Percentiles rank a stretch among this genome's conserved stretches.
Evolutionary conservation across 192 early-diverging fungal species (phyloP).

Genomic region (Podila epigama): DNA sequence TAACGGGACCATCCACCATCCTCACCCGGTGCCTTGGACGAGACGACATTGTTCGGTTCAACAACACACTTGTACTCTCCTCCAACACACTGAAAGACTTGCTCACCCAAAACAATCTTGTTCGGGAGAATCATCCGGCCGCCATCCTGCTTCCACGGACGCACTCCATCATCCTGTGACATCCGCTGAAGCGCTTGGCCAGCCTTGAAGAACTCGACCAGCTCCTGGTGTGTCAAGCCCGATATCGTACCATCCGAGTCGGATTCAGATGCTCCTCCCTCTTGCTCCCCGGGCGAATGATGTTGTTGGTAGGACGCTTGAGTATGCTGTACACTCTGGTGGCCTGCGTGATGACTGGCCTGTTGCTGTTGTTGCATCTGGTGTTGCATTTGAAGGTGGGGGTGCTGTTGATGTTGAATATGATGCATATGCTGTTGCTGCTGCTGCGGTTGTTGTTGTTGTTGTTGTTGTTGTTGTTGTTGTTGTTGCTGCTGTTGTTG

Average conservation of each 20-base stretch:
- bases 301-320: neutral
- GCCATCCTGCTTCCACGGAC: conserved; percentile 49
- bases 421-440: conserved; percentile 8
- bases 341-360: neutral
- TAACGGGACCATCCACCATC: conserved; percentile 46
- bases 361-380: neutral
- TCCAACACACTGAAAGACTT: conserved; percentile 48
- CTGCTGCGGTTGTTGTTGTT: conserved; percentile 17
- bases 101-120: conserved; percentile 47
- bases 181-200: conserved; percentile 51
- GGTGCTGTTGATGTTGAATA: conserved; percentile 1
- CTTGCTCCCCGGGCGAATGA: neutral
- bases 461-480: conserved; percentile 11
- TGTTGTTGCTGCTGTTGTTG: conserved; percentile 38
- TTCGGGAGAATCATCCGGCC: conserved; percentile 46
- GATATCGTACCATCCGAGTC: conserved; percentile 9
- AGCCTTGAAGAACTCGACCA: conserved; percentile 49
- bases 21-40: conserved; percentile 38
- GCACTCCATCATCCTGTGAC: conserved; percentile 56
- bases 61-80: conserved; percentile 48
- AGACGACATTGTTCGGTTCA: conserved; percentile 36
- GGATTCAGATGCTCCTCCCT: neutral
- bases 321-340: neutral
- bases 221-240: conserved; percentile 34
- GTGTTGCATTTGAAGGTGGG: neutral